Evolutionary conservation across 169 alveolate genomes (phyloP).

Genomic region (Perkinsus olseni): DNA sequence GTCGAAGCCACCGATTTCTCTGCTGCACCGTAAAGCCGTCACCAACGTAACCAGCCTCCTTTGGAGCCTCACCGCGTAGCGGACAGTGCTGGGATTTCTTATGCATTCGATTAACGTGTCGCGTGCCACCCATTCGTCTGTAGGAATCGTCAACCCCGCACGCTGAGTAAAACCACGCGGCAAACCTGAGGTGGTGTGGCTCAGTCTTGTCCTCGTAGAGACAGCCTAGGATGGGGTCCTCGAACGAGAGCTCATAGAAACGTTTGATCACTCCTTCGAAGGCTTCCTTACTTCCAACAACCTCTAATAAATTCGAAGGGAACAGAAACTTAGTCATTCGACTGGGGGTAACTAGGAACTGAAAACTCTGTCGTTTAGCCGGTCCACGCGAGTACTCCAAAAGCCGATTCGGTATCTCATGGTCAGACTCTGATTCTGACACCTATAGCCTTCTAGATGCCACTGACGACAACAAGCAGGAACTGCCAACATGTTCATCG

Average conservation of each 20-base stretch:
- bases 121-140: neutral
- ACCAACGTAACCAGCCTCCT: neutral
- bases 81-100: neutral
- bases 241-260: neutral
- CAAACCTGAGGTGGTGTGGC: neutral
- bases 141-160: neutral
- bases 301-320: neutral
- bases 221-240: neutral
- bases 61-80: neutral
- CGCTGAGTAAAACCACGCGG: neutral
- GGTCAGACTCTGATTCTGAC: too few relatives aligned
- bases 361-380: neutral
- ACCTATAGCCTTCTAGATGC: too few relatives aligned
- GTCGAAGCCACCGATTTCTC: neutral
- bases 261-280: neutral
- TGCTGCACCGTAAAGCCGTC: neutral
- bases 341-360: neutral
- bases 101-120: neutral
- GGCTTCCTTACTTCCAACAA: neutral
- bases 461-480: too few relatives aligned
- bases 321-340: neutral
- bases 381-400: too few relatives aligned
- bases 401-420: too few relatives aligned
- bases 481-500: too few relatives aligned
- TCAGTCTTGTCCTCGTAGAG: neutral